Evolutionary conservation across 1,139 yeast genomes (phyloP), one percentile per base, ranked within the genome.

Genomic region (Kluyveromyces sp.): DNA sequence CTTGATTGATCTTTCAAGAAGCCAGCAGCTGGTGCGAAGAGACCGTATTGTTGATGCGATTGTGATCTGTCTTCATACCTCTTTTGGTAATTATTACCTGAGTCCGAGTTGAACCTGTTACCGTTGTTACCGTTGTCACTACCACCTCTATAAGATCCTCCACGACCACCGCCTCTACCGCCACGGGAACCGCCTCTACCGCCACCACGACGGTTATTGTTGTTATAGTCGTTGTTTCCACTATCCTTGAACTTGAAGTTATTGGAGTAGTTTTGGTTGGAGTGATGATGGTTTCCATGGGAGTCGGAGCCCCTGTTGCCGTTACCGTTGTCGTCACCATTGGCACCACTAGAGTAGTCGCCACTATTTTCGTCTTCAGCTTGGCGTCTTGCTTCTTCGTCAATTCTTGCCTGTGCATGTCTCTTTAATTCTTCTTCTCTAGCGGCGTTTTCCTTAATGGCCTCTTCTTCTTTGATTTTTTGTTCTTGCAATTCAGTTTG

Each of bases 1-100:
- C 42, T 45, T 41, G 36, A 45, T 10, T 42, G 45, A 33, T 42
- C 54, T 30, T 52, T 44, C 42, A 59, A 48, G 50, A 59, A 59
- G 21, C 60, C 58, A 45, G 60, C 57, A 8, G 62, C 63, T 30
- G 63, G 63, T 40, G 55, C 55, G 43, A 59, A 59, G 8, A 58
- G 38, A 6, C 60, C 56, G 45, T 54, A 49, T 39, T 43, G 43
- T 40, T 43, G 34, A 41, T 42, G 33, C 43, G 43, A 27, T 46
- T 45, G 27, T 21, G 37, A 27, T 37, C 44, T 45, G 31, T 49
- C 46, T 30, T 40, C 42, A 34, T 47, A 28, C 10, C 38, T 39
- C 33, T 42, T 42, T 33, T 47, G 42, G 37, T 48, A 43, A 10
- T 45, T 30, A 27, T 43, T 43, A 26, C 50, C 49, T 1, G 43